Conservation (phyloP, 2,329 filamentous ascomycete genomes). For the Cladorrhinum sp. region DNA sequence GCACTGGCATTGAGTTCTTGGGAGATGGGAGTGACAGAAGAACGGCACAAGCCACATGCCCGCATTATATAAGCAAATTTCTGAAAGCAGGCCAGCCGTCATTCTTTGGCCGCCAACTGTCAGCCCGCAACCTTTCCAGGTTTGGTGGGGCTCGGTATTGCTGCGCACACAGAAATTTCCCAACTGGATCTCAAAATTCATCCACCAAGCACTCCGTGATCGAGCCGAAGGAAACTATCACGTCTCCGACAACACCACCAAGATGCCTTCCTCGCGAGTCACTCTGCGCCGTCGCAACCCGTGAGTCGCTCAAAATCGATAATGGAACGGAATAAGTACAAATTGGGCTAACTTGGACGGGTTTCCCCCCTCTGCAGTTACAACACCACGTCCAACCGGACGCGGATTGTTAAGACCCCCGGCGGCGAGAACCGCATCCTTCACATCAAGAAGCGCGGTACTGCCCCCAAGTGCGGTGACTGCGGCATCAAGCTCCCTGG, state of each 20-base stretch:
- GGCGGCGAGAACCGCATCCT: conserved; percentile 93
- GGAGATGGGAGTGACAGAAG: too few relatives aligned
- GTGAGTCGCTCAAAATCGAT: conserved; percentile 51
- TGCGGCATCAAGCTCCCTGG: conserved; percentile 96
- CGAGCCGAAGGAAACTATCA: conserved; percentile 28
- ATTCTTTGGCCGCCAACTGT: conserved; percentile 9
- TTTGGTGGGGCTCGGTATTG: conserved; percentile 26
- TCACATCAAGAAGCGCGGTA: conserved; percentile 99
- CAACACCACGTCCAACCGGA: conserved; percentile 98
- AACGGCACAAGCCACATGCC: conserved; percentile 13
- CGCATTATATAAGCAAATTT: conserved; percentile 16
- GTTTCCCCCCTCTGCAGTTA: conserved; percentile 58
- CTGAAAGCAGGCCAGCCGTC: neutral
- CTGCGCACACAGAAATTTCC: conserved; percentile 32
- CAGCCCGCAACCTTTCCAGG: conserved; percentile 11
- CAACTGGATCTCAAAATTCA: conserved; percentile 29
- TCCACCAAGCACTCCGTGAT: conserved; percentile 28
- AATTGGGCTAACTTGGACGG: conserved; percentile 16
- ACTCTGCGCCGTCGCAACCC: conserved; percentile 76
- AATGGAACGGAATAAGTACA: neutral
- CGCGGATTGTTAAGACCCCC: conserved; percentile 92
- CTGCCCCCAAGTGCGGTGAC: conserved; percentile 98
- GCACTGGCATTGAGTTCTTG: too few relatives aligned
- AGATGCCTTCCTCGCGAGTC: conserved; percentile 58
- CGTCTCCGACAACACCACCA: conserved; percentile 42